Evolutionary conservation across 31 red algal species (phyloP).

Genomic region (Porphyra umbilicalis): DNA sequence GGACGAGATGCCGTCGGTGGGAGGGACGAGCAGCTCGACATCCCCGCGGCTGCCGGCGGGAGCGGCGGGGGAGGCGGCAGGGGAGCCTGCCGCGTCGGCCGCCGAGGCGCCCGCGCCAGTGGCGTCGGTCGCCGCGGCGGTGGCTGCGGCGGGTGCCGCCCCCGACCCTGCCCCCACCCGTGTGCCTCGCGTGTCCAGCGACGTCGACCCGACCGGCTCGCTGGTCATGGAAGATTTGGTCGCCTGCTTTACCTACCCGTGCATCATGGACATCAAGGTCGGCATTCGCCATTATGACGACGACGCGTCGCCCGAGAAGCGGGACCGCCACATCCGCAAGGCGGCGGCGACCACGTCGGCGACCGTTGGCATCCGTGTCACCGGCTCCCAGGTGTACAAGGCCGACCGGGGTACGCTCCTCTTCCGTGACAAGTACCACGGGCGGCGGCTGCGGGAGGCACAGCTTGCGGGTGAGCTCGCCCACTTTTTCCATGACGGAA

Average conservation of each 20-base stretch:
- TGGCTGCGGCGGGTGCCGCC: no score
- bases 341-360: constrained; percentile 64
- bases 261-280: constrained; percentile 87
- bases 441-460: constrained; percentile 35
- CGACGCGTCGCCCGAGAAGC: constrained; percentile 83
- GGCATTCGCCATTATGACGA: constrained; percentile 93
- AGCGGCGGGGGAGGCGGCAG: not conserved
- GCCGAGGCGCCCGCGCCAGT: not conserved
- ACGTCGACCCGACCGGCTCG: not conserved
- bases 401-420: constrained; percentile 10
- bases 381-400: constrained; percentile 89
- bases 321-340: constrained; percentile 60
- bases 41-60: not conserved
- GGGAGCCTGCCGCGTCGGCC: no score
- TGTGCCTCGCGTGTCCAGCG: not conserved
- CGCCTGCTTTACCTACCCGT: constrained; percentile 50
- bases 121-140: no score
- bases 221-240: constrained; percentile 83
- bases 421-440: constrained; percentile 61
- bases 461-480: constrained; percentile 50
- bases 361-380: constrained; percentile 64
- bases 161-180: no score
- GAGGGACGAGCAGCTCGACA: not conserved
- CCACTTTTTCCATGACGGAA: constrained; percentile 76
- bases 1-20: not conserved